Evolutionary conservation across 73 alveolate genomes (phyloP).

Genomic region (Paramecium bursaria): DNA sequence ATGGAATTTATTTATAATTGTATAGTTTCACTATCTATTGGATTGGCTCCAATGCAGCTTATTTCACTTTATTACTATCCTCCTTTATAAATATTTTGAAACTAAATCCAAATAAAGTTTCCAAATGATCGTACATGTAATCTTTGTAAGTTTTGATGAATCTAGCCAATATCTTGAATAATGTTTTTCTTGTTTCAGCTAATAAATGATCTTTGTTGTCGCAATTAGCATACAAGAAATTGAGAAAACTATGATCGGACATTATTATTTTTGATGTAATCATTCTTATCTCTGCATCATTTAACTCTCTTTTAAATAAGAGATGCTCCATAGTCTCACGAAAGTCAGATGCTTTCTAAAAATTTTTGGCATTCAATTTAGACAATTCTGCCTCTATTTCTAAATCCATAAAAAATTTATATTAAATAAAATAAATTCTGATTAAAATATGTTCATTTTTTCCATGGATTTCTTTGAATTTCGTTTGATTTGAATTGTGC

Average conservation of each 20-base stretch:
- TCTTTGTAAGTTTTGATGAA: conserved; percentile 37
- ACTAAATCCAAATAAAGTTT: neutral
- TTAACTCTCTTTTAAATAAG: conserved; percentile 7
- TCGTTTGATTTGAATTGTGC: no score
- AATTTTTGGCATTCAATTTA: conserved; percentile 16
- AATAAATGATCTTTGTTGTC: conserved; percentile 32
- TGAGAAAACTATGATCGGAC: conserved; percentile 44
- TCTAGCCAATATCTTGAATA: conserved; percentile 54
- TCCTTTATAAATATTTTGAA: conserved; percentile 50
- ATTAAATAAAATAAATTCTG: no score
- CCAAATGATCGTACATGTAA: conserved; percentile 38
- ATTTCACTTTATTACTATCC: conserved; percentile 60
- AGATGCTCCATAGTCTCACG: conserved; percentile 26
- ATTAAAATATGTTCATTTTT: no score
- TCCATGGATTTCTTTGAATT: no score
- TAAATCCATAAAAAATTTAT: no score
- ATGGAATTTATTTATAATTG: neutral
- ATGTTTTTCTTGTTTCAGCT: conserved; percentile 50
- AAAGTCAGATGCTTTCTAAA: conserved; percentile 20
- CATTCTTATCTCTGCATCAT: conserved; percentile 27
- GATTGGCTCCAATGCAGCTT: conserved; percentile 59
- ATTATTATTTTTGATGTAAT: conserved; percentile 50
- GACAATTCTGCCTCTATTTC: conserved; percentile 11
- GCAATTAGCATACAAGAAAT: conserved; percentile 40
- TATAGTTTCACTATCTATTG: conserved; percentile 30